A percentile compares a stretch with the other conserved stretches of the same genome.
These are phyloP conservation scores for Lobosporangium transversale DNA, from an alignment of 192 early-diverging fungal genomes.

Conservation along the genomic window DNA sequence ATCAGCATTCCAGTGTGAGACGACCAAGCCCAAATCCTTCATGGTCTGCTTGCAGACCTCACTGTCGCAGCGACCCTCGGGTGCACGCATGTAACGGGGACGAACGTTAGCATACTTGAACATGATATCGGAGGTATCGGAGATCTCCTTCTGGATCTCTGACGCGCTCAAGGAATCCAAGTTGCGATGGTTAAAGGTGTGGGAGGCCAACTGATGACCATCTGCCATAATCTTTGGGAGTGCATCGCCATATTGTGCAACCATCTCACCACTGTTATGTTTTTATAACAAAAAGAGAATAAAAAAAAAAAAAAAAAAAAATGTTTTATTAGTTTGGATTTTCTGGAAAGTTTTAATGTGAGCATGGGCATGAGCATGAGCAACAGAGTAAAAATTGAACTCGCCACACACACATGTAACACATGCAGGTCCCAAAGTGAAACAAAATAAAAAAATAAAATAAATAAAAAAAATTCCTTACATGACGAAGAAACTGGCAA, in stretches of 20 bases:
- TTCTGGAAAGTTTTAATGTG: no score
- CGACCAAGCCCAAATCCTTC: conserved; percentile 11
- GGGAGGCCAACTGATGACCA: conserved; percentile 70
- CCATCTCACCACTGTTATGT: conserved; percentile 8
- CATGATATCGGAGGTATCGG: conserved; percentile 57
- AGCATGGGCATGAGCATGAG: no score
- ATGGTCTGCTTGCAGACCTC: conserved; percentile 18
- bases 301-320: background rate
- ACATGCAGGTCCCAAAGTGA: no score
- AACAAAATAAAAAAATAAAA: background rate
- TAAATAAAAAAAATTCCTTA: conserved; percentile 23
- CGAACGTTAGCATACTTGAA: conserved; percentile 56
- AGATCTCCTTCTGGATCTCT: conserved; percentile 52
- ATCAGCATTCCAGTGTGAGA: conserved; percentile 40
- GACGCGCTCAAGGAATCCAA: conserved; percentile 51
- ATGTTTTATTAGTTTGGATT: background rate
- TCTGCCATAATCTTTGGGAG: conserved; percentile 27
- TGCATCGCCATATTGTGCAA: background rate
- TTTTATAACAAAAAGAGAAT: background rate
- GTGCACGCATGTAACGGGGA: conserved; percentile 67
- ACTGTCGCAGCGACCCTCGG: conserved; percentile 53
- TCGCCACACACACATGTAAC: no score
- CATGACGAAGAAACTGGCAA: conserved; percentile 71
- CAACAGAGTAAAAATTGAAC: no score
- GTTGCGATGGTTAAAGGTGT: conserved; percentile 59